Percentiles rank a stretch among this genome's conserved stretches.
Conservation (phyloP, 108 stramenopile species). For the Seminavis robusta region DNA sequence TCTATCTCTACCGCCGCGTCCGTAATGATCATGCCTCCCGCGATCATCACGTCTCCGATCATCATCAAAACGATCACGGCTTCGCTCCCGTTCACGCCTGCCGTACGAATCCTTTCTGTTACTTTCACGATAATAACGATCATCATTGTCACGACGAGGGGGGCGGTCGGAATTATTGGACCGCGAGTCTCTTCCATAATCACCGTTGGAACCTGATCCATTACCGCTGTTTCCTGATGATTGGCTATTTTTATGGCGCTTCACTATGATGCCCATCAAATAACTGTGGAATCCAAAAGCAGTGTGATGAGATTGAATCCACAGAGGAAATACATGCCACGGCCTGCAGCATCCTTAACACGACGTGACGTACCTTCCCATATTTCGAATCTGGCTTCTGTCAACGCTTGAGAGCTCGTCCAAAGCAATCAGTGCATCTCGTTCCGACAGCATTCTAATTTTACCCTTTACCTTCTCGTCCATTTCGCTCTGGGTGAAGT, state of each 20-base stretch:
- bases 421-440: conserved; percentile 76
- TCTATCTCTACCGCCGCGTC: background rate
- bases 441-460: conserved; percentile 70
- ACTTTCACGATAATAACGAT: conserved; percentile 18
- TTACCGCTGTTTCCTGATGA: no score
- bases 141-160: no score
- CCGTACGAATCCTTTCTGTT: conserved; percentile 12
- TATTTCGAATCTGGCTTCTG: conserved; percentile 62
- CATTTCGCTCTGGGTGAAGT: conserved; percentile 67
- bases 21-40: background rate
- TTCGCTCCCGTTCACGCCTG: conserved; percentile 24
- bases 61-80: conserved; percentile 23
- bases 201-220: no score
- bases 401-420: conserved; percentile 63
- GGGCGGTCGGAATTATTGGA: no score
- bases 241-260: no score
- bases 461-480: conserved; percentile 70
- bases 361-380: conserved; percentile 66
- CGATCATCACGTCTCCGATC: conserved; percentile 2
- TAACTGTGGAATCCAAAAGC: no score
- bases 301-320: no score
- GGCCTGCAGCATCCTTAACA: no score
- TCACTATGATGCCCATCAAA: no score
- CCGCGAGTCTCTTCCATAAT: no score
- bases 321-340: no score